A percentile compares a stretch with the other conserved stretches of the same genome.
These are phyloP conservation scores for Zoysia pacifica DNA, from an alignment of 176 grass and related monocot species.

Conservation along the genomic window DNA sequence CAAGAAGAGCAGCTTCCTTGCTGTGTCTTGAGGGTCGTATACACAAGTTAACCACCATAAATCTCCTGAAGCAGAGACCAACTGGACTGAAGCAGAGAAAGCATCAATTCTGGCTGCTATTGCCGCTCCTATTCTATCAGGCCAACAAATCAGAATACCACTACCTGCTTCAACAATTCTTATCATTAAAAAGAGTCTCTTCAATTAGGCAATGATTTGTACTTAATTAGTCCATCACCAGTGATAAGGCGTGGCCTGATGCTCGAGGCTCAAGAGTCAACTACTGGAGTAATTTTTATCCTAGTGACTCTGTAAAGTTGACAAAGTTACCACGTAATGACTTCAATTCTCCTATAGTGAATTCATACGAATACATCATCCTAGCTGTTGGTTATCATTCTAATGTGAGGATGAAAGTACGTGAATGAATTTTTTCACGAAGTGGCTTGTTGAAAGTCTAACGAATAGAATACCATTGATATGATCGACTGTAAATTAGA, in stretches of 20 bases:
- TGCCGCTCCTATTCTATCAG: no score
- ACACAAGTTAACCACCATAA: no score
- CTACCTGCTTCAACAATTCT: no score
- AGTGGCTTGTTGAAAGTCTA: neutral
- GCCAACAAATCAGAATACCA: no score
- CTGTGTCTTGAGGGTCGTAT: no score
- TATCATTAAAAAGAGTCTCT: neutral
- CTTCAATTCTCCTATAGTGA: neutral
- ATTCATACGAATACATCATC: neutral
- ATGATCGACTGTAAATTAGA: neutral
- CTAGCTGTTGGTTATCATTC: neutral
- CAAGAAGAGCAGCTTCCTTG: no score
- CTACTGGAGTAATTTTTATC: neutral
- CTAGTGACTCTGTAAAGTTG: neutral
- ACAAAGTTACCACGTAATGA: neutral
- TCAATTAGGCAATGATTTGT: neutral
- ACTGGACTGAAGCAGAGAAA: no score
- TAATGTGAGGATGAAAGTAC: neutral
- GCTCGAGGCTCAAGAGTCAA: slow-evolving; percentile 7
- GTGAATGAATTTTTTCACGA: no score
- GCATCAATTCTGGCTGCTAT: no score
- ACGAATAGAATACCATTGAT: neutral
- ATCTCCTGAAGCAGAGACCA: no score
- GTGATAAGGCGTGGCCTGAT: neutral
- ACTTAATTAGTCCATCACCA: neutral